phyloP scores from a whole-genome alignment of 805 yeast genomes.

The Cyberlindnera maritima region DNA sequence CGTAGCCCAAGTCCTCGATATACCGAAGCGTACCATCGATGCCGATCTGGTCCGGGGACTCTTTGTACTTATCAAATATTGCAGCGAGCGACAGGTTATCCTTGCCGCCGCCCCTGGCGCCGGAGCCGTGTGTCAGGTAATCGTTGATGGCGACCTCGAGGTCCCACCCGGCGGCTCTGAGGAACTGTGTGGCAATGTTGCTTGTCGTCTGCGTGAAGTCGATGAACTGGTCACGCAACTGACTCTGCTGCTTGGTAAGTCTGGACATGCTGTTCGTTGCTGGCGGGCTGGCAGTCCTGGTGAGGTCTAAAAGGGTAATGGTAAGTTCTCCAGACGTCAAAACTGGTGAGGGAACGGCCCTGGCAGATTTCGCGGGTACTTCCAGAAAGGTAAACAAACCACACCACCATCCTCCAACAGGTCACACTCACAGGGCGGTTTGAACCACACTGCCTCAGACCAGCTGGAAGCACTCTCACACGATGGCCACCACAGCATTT shows the following conservation, averaged over 20 bases:
- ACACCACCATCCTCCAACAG: too few species aligned
- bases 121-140: conserved; percentile 21
- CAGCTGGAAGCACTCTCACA: too few species aligned
- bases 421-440: too few species aligned
- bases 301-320: too few species aligned
- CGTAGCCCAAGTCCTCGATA: conserved; percentile 62
- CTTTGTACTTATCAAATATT: conserved; percentile 26
- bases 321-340: too few species aligned
- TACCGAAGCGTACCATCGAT: conserved; percentile 76
- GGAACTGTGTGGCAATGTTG: conserved; percentile 24
- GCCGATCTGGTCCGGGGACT: conserved; percentile 44
- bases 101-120: conserved; percentile 10
- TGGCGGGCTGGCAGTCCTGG: too few species aligned
- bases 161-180: conserved; percentile 23
- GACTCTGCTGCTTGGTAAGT: conserved; percentile 20
- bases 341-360: too few species aligned
- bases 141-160: conserved; percentile 30
- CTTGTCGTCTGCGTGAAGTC: conserved; percentile 27
- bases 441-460: too few species aligned
- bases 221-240: conserved; percentile 28
- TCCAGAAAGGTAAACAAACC: conserved; percentile 6
- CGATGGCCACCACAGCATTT: neutral
- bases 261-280: conserved; percentile 18
- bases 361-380: too few species aligned
- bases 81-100: conserved; percentile 16